phyloP scores from a whole-genome alignment of 352 stramenopile species.

The Phytophthora aleatoria region DNA sequence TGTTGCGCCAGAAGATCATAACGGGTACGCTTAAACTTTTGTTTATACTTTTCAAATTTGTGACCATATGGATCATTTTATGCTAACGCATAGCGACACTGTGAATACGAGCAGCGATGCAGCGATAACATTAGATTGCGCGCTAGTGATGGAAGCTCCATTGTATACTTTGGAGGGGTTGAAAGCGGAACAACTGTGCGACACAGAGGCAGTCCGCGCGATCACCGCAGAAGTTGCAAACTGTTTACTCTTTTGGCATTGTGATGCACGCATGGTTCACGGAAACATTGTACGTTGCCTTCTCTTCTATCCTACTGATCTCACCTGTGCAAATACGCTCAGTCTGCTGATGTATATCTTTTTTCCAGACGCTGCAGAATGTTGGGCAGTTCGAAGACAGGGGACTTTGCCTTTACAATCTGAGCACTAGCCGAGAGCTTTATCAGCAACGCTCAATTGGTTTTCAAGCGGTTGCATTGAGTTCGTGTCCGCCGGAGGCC shows the following conservation, averaged over 20 bases:
- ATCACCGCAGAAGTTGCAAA: slow-evolving; percentile 52
- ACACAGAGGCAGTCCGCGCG: slow-evolving; percentile 31
- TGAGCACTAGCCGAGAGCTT: slow-evolving; percentile 47
- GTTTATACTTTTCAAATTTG: background rate
- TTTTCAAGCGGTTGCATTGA: slow-evolving; percentile 27
- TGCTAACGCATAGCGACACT: slow-evolving; percentile 28
- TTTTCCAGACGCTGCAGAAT: slow-evolving; percentile 40
- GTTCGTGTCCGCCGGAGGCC: slow-evolving; percentile 56
- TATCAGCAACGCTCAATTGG: slow-evolving; percentile 37
- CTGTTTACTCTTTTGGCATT: slow-evolving; percentile 66
- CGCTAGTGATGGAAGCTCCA: slow-evolving; percentile 59
- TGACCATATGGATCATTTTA: slow-evolving; percentile 13
- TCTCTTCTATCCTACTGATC: background rate
- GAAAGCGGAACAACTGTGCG: slow-evolving; percentile 35
- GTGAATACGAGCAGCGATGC: slow-evolving; percentile 40
- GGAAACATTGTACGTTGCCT: slow-evolving; percentile 61
- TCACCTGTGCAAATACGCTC: background rate
- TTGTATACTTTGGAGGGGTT: slow-evolving; percentile 54
- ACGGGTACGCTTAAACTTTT: slow-evolving; percentile 36
- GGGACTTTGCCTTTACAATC: slow-evolving; percentile 50
- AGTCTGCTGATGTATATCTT: slow-evolving; percentile 2
- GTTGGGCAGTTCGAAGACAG: slow-evolving; percentile 52
- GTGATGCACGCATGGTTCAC: slow-evolving; percentile 52
- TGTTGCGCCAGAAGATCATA: slow-evolving; percentile 55
- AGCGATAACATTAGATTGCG: slow-evolving; percentile 55